A percentile compares a stretch with the other conserved stretches of the same genome.
phyloP scores from a whole-genome alignment of 495 filamentous ascomycete species.

The Penicillium paradoxum region DNA sequence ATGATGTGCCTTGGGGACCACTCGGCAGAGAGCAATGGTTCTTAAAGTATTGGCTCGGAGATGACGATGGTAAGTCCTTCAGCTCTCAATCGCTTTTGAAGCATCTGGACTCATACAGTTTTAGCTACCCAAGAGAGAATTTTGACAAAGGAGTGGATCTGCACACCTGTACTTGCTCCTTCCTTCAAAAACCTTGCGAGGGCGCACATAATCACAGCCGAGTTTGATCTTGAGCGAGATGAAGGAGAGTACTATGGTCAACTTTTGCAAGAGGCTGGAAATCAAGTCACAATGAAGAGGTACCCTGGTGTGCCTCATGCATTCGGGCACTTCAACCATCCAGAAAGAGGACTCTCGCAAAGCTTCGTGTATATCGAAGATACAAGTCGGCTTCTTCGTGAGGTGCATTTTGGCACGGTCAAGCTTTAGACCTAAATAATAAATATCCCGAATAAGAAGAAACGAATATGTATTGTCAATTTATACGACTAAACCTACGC shows the following conservation, averaged over 20 bases:
- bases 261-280: slow-evolving; percentile 16
- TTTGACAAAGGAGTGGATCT: slow-evolving; percentile 19
- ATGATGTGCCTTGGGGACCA: slow-evolving; percentile 23
- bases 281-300: slow-evolving; percentile 22
- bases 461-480: no score
- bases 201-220: slow-evolving; percentile 25
- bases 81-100: background rate
- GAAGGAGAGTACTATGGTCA: slow-evolving; percentile 26
- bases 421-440: background rate
- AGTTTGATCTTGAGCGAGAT: slow-evolving; percentile 25
- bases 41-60: slow-evolving; percentile 22
- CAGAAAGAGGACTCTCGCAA: slow-evolving; percentile 9
- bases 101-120: background rate
- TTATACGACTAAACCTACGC: no score
- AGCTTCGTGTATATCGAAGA: slow-evolving; percentile 14
- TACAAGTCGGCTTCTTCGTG: slow-evolving; percentile 6
- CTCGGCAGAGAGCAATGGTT: slow-evolving; percentile 25
- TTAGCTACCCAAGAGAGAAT: slow-evolving; percentile 10
- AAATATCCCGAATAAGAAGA: no score
- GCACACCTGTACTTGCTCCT: slow-evolving; percentile 20
- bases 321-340: slow-evolving; percentile 26
- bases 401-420: slow-evolving; percentile 6
- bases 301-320: slow-evolving; percentile 25
- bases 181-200: slow-evolving; percentile 15
- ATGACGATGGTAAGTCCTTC: slow-evolving; percentile 7